Evolutionary conservation across 192 early-diverging fungal genomes (phyloP).

Genomic region (Backusella mclennaniae): DNA sequence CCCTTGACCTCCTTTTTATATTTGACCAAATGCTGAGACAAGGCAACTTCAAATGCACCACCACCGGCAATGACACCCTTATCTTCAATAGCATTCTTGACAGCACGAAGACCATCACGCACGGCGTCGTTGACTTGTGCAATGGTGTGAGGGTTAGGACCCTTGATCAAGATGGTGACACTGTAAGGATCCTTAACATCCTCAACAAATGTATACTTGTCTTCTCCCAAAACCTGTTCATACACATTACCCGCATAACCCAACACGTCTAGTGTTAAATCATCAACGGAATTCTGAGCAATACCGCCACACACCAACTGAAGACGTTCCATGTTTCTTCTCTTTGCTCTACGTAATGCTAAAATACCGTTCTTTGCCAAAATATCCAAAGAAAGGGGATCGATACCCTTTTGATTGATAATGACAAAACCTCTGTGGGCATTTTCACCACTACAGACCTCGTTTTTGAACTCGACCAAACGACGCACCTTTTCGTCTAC

Average conservation of each 20-base stretch:
- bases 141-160: constrained; percentile 91
- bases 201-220: constrained; percentile 99
- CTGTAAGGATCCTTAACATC: constrained; percentile 88
- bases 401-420: constrained; percentile 99
- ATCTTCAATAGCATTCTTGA: constrained; percentile 99
- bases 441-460: constrained; percentile 78
- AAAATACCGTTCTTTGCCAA: constrained; percentile 95
- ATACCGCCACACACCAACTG: constrained; percentile 93
- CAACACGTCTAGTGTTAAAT: constrained; percentile 78
- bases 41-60: constrained; percentile 94
- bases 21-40: constrained; percentile 78
- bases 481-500: constrained; percentile 94
- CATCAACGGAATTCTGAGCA: constrained; percentile 98
- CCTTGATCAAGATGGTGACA: constrained; percentile 94
- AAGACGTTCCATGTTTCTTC: constrained; percentile 99
- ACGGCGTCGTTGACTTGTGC: constrained; percentile 96
- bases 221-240: constrained; percentile 94
- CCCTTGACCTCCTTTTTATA: constrained; percentile 91
- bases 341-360: constrained; percentile 94
- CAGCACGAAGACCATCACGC: constrained; percentile 95
- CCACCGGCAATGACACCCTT: constrained; percentile 85
- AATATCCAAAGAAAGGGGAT: constrained; percentile 96
- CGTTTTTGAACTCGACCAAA: constrained; percentile 95
- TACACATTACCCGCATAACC: constrained; percentile 93
- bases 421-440: constrained; percentile 90